A percentile compares a stretch with the other conserved stretches of the same genome.
These are phyloP conservation scores for Ochromonas danica DNA, from an alignment of 108 stramenopile genomes.

Conservation along the genomic window DNA sequence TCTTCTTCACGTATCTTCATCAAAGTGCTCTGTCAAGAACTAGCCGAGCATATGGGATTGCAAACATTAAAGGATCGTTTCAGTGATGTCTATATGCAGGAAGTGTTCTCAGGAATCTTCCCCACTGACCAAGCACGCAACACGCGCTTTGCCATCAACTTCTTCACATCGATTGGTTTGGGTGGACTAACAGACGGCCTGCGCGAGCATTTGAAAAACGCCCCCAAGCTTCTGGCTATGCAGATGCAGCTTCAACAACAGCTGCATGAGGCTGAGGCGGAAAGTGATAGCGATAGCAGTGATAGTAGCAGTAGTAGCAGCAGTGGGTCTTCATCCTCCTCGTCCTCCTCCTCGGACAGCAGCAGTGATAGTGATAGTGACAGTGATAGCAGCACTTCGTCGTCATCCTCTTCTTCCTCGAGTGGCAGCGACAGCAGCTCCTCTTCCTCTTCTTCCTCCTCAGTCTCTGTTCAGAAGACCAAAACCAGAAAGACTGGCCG, in stretches of 20 bases:
- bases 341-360: background rate
- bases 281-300: background rate
- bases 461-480: too few species aligned
- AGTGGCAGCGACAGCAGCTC: background rate
- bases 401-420: background rate
- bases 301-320: too few species aligned
- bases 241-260: background rate
- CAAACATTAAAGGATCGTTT: slow-evolving; percentile 77
- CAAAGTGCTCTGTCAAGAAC: slow-evolving; percentile 93
- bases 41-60: slow-evolving; percentile 91
- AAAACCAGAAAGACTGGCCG: too few species aligned
- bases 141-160: slow-evolving; percentile 96
- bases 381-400: background rate
- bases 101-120: slow-evolving; percentile 88
- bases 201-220: slow-evolving; percentile 75
- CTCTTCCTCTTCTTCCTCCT: slow-evolving; percentile 5
- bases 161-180: slow-evolving; percentile 93
- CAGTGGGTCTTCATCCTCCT: background rate
- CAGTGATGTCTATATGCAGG: slow-evolving; percentile 58
- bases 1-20: slow-evolving; percentile 93
- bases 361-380: background rate
- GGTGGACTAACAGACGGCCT: slow-evolving; percentile 95
- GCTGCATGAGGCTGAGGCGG: background rate
- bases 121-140: slow-evolving; percentile 89
- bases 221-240: background rate